Evolutionary conservation across 352 stramenopile species (phyloP).

Genomic region (Phytophthora hibernalis): DNA sequence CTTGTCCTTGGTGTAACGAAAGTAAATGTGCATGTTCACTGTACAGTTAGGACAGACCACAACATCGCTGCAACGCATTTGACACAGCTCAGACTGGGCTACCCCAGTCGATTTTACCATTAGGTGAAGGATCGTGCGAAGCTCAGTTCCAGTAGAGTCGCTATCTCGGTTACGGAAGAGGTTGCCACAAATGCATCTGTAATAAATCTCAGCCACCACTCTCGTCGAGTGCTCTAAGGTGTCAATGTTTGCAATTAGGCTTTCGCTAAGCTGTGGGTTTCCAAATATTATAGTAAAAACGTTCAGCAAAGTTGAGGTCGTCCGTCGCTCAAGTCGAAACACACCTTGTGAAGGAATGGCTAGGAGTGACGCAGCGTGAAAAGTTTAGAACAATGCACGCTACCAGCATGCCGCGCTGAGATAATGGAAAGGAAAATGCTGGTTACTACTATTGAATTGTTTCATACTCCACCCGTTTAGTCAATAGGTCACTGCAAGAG

Average conservation of each 20-base stretch:
- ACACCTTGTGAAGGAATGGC: constrained; percentile 6
- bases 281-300: too few species aligned
- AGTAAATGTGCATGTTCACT: too few species aligned
- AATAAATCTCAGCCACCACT: too few species aligned
- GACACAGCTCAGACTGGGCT: too few species aligned
- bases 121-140: too few species aligned
- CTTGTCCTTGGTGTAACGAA: neutral
- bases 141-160: too few species aligned
- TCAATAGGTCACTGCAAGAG: constrained; percentile 7
- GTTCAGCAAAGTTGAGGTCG: constrained; percentile 1
- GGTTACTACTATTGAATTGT: constrained; percentile 7
- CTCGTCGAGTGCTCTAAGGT: neutral
- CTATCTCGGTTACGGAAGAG: neutral
- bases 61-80: neutral
- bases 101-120: neutral
- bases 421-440: constrained; percentile 20
- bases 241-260: neutral
- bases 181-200: neutral
- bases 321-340: neutral
- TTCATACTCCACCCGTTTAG: constrained; percentile 14
- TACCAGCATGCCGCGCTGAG: neutral
- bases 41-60: neutral
- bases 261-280: constrained; percentile 7
- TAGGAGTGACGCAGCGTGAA: neutral
- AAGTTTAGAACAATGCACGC: neutral